phyloP scores from a whole-genome alignment of 2,329 filamentous ascomycete species.

The Leptosphaerulina australis region DNA sequence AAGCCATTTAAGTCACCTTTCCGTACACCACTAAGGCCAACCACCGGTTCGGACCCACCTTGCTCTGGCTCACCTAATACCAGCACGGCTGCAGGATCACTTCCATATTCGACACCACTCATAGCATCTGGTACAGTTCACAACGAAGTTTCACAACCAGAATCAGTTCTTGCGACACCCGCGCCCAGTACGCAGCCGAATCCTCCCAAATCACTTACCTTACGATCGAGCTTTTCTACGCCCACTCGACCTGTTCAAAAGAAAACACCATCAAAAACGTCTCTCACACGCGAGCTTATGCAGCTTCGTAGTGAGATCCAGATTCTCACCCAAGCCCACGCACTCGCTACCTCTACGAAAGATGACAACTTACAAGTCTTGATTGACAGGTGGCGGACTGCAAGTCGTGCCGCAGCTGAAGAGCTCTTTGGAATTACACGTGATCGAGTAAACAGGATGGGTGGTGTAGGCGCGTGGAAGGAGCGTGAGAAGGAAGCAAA shows the following conservation, averaged over 20 bases:
- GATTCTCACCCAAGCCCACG: slow-evolving; percentile 50
- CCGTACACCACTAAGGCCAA: slow-evolving; percentile 52
- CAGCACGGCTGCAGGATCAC: slow-evolving; percentile 11
- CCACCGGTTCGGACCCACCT: slow-evolving; percentile 29
- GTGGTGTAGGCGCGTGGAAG: slow-evolving; percentile 64
- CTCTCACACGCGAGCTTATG: slow-evolving; percentile 41
- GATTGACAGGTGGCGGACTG: slow-evolving; percentile 65
- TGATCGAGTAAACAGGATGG: slow-evolving; percentile 67
- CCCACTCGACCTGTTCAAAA: slow-evolving; percentile 19
- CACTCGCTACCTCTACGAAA: slow-evolving; percentile 42
- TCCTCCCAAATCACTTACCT: slow-evolving; percentile 21
- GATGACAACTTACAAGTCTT: slow-evolving; percentile 64
- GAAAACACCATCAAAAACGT: slow-evolving; percentile 30
- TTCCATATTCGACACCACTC: background rate
- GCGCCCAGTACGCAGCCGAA: slow-evolving; percentile 10
- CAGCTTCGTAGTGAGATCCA: slow-evolving; percentile 49
- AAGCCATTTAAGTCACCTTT: slow-evolving; percentile 77
- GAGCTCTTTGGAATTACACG: slow-evolving; percentile 67
- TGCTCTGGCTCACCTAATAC: slow-evolving; percentile 35
- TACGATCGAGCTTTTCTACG: slow-evolving; percentile 19
- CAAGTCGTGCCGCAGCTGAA: slow-evolving; percentile 68
- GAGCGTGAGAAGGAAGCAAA: slow-evolving; percentile 44
- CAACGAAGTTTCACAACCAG: background rate
- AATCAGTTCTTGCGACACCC: slow-evolving; percentile 8
- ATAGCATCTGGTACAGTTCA: background rate